A percentile compares a stretch with the other conserved stretches of the same genome.
These are phyloP conservation scores for Penicillium sp. DNA, from an alignment of 2,329 filamentous ascomycete genomes.

Conservation along the genomic window DNA sequence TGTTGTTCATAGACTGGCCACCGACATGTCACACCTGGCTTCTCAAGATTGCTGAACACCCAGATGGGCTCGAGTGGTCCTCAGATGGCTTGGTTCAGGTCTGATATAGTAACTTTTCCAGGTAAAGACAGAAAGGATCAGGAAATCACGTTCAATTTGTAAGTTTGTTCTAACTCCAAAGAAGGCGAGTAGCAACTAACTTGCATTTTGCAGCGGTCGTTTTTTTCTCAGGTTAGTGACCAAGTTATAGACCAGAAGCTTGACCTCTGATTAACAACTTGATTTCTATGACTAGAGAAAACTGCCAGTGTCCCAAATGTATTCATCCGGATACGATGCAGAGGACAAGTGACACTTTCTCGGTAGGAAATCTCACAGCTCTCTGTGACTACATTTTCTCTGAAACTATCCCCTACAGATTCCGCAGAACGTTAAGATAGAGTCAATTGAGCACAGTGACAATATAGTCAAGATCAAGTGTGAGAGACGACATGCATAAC, in stretches of 20 bases:
- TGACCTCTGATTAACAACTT: background rate
- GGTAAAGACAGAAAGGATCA: background rate
- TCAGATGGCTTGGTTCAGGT: background rate
- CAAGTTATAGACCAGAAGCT: background rate
- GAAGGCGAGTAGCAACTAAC: background rate
- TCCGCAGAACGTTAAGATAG: constrained; percentile 44
- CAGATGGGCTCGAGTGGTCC: background rate
- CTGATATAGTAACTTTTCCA: constrained; percentile 1
- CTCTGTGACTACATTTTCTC: background rate
- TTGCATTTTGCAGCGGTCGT: constrained; percentile 12
- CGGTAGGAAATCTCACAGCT: constrained; percentile 44
- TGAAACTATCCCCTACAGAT: constrained; percentile 41
- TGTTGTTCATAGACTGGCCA: background rate
- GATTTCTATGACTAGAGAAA: constrained; percentile 55
- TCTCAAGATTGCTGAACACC: background rate
- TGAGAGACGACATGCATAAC: constrained; percentile 32
- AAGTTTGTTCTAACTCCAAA: background rate
- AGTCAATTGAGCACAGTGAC: constrained; percentile 32
- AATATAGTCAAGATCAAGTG: constrained; percentile 53
- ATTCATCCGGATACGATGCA: constrained; percentile 71
- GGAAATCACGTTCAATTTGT: background rate
- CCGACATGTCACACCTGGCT: background rate
- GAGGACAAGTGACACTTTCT: constrained; percentile 66
- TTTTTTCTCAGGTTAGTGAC: constrained; percentile 22
- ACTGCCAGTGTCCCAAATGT: constrained; percentile 68